Conservation (phyloP, 106 monocot species). For the Xerophyta viscosa region DNA sequence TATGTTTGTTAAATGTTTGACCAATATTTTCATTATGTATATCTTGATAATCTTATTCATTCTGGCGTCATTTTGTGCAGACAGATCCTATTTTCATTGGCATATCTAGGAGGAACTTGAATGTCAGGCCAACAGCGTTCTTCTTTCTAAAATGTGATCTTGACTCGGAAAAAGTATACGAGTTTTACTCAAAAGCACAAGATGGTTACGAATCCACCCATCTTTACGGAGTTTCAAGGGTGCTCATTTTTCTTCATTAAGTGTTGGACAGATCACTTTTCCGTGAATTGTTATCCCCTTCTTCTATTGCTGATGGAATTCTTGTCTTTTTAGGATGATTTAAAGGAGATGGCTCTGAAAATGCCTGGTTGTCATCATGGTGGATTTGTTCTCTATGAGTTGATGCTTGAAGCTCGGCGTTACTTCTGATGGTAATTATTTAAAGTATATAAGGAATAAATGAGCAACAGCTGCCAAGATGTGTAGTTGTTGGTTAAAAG, state of each 20-base stretch:
- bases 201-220: constrained; percentile 93
- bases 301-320: not conserved
- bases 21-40: constrained; percentile 6
- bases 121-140: constrained; percentile 90
- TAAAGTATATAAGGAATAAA: too few relatives aligned
- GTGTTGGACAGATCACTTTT: too few relatives aligned
- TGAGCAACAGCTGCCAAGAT: too few relatives aligned
- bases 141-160: constrained; percentile 70
- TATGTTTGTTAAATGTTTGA: too few relatives aligned
- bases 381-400: constrained; percentile 69
- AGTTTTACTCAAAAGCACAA: constrained; percentile 73
- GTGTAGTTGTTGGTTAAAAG: too few relatives aligned
- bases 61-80: constrained; percentile 27
- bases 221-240: constrained; percentile 54
- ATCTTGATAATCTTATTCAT: not conserved
- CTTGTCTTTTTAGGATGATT: constrained; percentile 39
- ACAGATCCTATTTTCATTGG: constrained; percentile 84
- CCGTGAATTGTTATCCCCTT: not conserved
- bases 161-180: constrained; percentile 39
- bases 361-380: constrained; percentile 95
- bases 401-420: constrained; percentile 17
- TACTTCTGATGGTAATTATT: too few relatives aligned
- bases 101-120: constrained; percentile 58
- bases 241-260: constrained; percentile 3
- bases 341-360: constrained; percentile 33